Evolutionary conservation across 1,284 basidiomycete species (phyloP), one percentile per base, ranked within the genome.

Genomic region (Cystobasidium slooffiae): DNA sequence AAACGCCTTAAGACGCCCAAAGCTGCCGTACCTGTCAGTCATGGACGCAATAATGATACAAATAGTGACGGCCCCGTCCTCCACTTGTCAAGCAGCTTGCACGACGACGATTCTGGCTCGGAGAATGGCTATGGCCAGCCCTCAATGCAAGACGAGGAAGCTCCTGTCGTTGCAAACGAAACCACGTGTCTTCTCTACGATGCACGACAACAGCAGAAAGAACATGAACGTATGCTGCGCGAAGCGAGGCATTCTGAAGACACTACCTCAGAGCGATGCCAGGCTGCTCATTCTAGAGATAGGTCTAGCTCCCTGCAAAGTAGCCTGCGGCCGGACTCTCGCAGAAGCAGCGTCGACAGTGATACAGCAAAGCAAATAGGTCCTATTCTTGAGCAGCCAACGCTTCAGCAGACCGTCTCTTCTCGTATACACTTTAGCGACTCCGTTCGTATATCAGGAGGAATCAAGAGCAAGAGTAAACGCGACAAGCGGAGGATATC

Each of bases 381-480:
- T 31, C 46, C 44, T 37, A 63, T 47, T 10, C 46, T 49, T 6
- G 61, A 37, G n/a, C 14, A 49, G 1, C 37, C 43, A 12, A 63
- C 44, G 18, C 61, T 2, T 6, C 44, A 46, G 43, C 12, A 14
- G 8, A 14, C 20, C 24, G 10, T 49, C 12, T 18, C 61, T 0
- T 14, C 49, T 47, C 66, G 66, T 24, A 68, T 68, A 46, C 66
- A 68, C 10, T 68, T 68, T 43, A 68, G 52, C 43, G 46, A 68
- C 43, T 56, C 55, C 6, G 66, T 68, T 1, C 37, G 66, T n/a
- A 68, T 68, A 39, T 56, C 66, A n/a, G 66, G 66, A n/a, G 66
- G 66, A n/a, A 24, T 59, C 24, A 59, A 43, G 56, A 18, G 49
- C 31, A 56, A 56, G 24, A 3, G 31, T 18, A n/a, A 55, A 18